phyloP scores from a whole-genome alignment of 257 asterid species.

The Anisodus acutangulus region DNA sequence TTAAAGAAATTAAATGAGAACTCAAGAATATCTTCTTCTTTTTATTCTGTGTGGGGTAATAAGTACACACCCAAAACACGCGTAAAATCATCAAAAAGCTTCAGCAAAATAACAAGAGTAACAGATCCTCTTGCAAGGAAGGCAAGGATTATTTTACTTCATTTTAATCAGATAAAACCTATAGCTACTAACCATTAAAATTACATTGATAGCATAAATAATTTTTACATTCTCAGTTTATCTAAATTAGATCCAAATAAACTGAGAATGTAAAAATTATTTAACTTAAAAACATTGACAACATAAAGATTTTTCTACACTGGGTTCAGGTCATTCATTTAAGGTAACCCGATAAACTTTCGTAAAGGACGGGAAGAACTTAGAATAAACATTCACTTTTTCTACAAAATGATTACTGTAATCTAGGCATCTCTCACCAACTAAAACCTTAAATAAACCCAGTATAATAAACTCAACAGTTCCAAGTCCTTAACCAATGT shows the following conservation, averaged over 20 bases:
- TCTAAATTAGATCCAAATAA: background rate
- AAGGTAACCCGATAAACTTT: background rate
- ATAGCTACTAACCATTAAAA: background rate
- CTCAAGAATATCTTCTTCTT: background rate
- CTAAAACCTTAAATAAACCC: slow-evolving; percentile 12
- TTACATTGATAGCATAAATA: background rate
- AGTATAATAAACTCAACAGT: background rate
- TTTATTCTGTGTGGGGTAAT: background rate
- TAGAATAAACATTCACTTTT: background rate
- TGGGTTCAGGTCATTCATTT: background rate
- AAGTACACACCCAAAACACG: slow-evolving; percentile 22
- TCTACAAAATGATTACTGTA: background rate
- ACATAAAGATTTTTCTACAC: background rate
- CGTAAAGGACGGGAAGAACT: background rate
- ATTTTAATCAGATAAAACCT: background rate
- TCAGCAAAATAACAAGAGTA: background rate
- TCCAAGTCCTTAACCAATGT: background rate
- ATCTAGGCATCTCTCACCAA: background rate
- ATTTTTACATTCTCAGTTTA: background rate
- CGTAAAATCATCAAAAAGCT: background rate
- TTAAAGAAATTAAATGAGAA: slow-evolving; percentile 3
- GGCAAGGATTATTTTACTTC: background rate
- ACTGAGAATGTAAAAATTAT: background rate
- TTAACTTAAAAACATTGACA: background rate
- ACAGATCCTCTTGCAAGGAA: slow-evolving; percentile 17